These are phyloP conservation scores for Chrysochromulina tobinii DNA, from an alignment of 78 protist species.

Conservation along the genomic window DNA sequence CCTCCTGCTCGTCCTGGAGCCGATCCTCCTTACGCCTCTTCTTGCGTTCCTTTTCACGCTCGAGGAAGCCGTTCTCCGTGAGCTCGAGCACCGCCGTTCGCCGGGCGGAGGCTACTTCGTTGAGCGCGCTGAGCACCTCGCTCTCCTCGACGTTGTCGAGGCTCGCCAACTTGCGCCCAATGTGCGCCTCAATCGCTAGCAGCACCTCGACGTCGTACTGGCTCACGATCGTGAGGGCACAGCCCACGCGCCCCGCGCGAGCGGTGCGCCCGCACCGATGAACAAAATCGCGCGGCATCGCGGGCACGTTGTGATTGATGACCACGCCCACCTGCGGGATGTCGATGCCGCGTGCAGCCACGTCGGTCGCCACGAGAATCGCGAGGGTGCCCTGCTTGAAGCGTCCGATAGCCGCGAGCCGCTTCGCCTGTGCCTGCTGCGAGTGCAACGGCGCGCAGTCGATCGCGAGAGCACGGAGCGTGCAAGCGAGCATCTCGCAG, in stretches of 20 bases:
- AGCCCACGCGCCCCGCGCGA: conserved; percentile 44
- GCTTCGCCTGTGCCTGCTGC: conserved; percentile 1
- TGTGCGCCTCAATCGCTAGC: neutral
- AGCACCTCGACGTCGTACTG: conserved; percentile 54
- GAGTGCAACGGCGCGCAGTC: conserved; percentile 27
- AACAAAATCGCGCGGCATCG: conserved; percentile 26
- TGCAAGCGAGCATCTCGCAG: conserved; percentile 6
- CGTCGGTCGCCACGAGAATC: conserved; percentile 43
- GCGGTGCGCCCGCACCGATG: conserved; percentile 68
- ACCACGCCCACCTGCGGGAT: conserved; percentile 61
- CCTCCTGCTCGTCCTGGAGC: too few species aligned
- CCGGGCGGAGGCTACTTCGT: neutral
- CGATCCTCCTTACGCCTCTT: neutral
- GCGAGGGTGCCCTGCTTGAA: neutral
- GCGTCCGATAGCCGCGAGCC: neutral
- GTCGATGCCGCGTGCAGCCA: conserved; percentile 63
- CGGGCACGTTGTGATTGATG: conserved; percentile 68
- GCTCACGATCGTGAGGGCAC: conserved; percentile 1
- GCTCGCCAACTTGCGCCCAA: neutral
- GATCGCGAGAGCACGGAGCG: conserved; percentile 16
- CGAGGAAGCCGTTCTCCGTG: conserved; percentile 7
- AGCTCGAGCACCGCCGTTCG: neutral
- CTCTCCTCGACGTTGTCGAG: neutral
- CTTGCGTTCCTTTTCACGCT: neutral
- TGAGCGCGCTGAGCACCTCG: neutral